Conservation (phyloP, 768 basidiomycete species). For the Suillus ampliporus region DNA sequence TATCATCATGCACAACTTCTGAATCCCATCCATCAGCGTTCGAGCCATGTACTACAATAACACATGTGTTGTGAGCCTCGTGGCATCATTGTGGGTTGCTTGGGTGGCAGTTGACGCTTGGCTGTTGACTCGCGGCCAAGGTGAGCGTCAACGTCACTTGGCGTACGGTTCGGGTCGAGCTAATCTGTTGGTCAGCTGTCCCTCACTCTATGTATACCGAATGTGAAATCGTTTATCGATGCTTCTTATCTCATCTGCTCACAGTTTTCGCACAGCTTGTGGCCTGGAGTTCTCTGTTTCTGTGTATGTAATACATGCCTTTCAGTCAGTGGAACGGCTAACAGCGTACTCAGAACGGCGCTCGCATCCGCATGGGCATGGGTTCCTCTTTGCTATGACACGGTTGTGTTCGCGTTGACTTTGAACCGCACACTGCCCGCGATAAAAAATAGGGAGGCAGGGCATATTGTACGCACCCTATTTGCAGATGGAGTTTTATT, state of each 20-base stretch:
- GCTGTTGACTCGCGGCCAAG: conserved; percentile 55
- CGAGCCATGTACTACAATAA: conserved; percentile 21
- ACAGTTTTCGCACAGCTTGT: conserved; percentile 36
- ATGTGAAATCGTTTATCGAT: conserved; percentile 14
- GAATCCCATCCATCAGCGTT: conserved; percentile 15
- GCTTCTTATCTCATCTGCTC: conserved; percentile 32
- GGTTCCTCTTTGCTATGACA: conserved; percentile 47
- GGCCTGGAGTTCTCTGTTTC: conserved; percentile 43
- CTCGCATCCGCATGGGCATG: conserved; percentile 44
- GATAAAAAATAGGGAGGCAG: conserved; percentile 19
- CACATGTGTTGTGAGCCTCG: conserved; percentile 16
- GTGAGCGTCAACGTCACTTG: conserved; percentile 41
- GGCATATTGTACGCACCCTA: conserved; percentile 31
- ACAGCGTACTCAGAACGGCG: conserved; percentile 16
- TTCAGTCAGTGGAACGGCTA: neutral
- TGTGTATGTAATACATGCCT: conserved; percentile 23
- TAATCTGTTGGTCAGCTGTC: conserved; percentile 18
- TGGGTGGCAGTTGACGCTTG: conserved; percentile 57
- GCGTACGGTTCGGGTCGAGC: conserved; percentile 9
- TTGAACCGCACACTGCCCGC: conserved; percentile 35
- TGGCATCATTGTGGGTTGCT: conserved; percentile 41
- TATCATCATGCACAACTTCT: neutral
- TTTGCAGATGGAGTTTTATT: conserved; percentile 40
- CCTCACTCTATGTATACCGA: conserved; percentile 9
- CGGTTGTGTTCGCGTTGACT: conserved; percentile 39